Conservation (phyloP, 805 yeast species). For the Metschnikowia noctiluminum region DNA sequence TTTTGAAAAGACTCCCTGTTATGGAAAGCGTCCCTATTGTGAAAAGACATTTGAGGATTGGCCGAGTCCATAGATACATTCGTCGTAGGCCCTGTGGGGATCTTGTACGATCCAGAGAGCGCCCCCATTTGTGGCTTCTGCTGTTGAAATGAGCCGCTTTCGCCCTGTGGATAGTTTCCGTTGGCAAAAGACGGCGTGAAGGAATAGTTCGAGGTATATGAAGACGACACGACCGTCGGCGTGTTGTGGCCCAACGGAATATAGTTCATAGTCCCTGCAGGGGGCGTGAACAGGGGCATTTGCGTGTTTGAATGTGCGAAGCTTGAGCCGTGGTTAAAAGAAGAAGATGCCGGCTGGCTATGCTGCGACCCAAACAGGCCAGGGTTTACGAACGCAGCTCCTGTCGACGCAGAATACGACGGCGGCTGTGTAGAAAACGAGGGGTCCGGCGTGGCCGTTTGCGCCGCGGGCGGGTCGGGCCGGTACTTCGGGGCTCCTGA, state of each 20-base stretch:
- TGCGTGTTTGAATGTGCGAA: constrained; percentile 6
- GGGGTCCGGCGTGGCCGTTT: constrained; percentile 12
- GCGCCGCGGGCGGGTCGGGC: constrained; percentile 2
- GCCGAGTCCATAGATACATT: constrained; percentile 49
- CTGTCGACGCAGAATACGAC: constrained; percentile 17
- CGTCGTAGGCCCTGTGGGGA: constrained; percentile 51
- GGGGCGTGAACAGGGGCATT: constrained; percentile 15
- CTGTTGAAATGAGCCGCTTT: constrained; percentile 1
- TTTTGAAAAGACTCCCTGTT: too few relatives aligned
- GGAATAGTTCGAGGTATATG: constrained; percentile 42
- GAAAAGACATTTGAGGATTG: constrained; percentile 17
- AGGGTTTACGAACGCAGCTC: constrained; percentile 8
- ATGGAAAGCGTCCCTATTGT: constrained; percentile 4
- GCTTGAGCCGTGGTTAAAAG: constrained; percentile 8
- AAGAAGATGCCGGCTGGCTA: constrained; percentile 12
- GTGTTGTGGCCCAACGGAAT: constrained; percentile 45
- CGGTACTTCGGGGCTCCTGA: constrained; percentile 8
- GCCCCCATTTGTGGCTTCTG: constrained; percentile 3
- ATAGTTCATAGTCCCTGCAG: constrained; percentile 23
- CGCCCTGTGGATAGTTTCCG: constrained; percentile 1
- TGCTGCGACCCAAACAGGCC: constrained; percentile 12
- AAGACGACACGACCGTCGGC: constrained; percentile 39
- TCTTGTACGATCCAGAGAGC: constrained; percentile 14
- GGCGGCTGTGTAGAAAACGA: constrained; percentile 18
- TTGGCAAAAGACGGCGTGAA: constrained; percentile 34